phyloP scores from a whole-genome alignment of 305 asterid genomes.

The Solanum chacoense region DNA sequence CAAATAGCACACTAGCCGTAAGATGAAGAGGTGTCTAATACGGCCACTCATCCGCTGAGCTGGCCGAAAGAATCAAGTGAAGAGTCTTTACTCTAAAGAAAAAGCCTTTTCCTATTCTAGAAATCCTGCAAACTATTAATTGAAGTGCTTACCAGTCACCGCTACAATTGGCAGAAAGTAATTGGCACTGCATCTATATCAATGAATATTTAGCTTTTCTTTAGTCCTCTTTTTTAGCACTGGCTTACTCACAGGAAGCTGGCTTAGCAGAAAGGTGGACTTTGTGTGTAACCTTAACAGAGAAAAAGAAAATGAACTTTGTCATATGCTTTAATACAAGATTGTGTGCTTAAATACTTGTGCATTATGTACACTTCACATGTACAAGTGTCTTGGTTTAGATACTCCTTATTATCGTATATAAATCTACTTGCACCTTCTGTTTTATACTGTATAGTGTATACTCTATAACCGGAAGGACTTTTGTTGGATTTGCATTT shows the following conservation, averaged over 20 bases:
- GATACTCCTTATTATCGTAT: neutral
- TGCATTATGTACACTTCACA: neutral
- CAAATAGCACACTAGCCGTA: neutral
- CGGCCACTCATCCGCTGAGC: neutral
- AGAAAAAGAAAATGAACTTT: neutral
- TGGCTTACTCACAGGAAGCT: neutral
- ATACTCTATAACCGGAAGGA: neutral
- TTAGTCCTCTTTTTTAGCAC: neutral
- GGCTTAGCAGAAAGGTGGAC: neutral
- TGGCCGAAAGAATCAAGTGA: neutral
- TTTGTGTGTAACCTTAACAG: neutral
- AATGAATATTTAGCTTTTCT: neutral
- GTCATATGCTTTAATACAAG: neutral
- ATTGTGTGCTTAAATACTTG: neutral
- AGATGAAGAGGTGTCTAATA: neutral
- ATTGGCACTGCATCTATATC: neutral
- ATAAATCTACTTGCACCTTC: neutral
- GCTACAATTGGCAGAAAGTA: neutral
- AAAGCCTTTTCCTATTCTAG: neutral
- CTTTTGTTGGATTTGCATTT: neutral
- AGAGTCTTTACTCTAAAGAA: neutral
- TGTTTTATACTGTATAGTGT: neutral
- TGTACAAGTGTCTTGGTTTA: neutral
- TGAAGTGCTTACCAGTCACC: neutral
- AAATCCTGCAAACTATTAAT: neutral